These are phyloP conservation scores for Aquilaria malaccensis DNA, from an alignment of 345 rosid genomes.

Conservation along the genomic window DNA sequence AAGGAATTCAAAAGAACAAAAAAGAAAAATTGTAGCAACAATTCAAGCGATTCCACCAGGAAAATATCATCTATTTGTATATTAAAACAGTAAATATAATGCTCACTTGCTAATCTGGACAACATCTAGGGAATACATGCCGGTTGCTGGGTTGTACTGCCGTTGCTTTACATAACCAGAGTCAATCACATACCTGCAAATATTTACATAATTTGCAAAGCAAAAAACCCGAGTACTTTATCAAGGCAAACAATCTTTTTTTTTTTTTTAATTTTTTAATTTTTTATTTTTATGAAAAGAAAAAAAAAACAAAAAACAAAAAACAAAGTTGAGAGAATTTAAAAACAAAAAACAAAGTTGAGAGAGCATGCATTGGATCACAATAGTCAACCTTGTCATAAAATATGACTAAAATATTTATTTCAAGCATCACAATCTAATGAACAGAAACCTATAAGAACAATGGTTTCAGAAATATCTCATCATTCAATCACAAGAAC, in stretches of 20 bases:
- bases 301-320: no score
- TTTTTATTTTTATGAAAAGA: no score
- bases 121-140: conserved; percentile 97
- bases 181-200: conserved; percentile 87
- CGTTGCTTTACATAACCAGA: conserved; percentile 95
- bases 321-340: no score
- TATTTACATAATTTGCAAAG: conserved; percentile 15
- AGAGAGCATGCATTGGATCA: no score
- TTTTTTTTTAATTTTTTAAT: no score
- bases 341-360: no score
- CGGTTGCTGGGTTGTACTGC: conserved; percentile 85
- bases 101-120: conserved; percentile 97
- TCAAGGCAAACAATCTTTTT: not conserved
- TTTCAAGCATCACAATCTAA: no score
- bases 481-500: no score
- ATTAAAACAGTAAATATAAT: not conserved
- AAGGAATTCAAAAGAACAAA: conserved; percentile 7
- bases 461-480: no score
- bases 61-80: conserved; percentile 3
- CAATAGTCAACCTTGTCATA: no score
- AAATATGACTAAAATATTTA: no score
- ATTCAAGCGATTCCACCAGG: not conserved
- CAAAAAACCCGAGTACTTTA: conserved; percentile 11
- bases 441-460: no score
- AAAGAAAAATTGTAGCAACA: not conserved